phyloP scores from a whole-genome alignment of 768 basidiomycete genomes.

The Russula emetica region DNA sequence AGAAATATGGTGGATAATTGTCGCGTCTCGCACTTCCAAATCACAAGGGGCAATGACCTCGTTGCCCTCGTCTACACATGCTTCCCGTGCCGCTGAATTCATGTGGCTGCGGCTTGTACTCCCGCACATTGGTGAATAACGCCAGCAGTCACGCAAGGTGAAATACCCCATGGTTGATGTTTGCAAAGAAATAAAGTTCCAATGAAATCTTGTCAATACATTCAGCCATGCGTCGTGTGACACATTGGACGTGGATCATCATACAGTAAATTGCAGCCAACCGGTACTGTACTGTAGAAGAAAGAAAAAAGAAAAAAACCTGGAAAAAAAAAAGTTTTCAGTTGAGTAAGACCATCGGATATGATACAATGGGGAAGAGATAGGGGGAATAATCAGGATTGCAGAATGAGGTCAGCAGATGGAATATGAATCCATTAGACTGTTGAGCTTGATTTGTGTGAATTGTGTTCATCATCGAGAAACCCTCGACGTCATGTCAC shows the following conservation, averaged over 20 bases:
- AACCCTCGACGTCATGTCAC: too few relatives aligned
- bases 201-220: too few relatives aligned
- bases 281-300: too few relatives aligned
- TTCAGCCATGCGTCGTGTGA: too few relatives aligned
- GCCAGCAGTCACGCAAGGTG: background rate
- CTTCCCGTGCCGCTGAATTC: background rate
- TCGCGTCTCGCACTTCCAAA: background rate
- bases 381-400: slow-evolving; percentile 38
- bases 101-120: too few relatives aligned
- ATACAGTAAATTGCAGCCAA: too few relatives aligned
- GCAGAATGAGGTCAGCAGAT: slow-evolving; percentile 43
- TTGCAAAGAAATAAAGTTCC: background rate
- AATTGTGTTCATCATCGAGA: slow-evolving; percentile 38
- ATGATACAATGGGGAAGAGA: background rate
- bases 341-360: background rate
- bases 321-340: background rate
- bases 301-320: background rate
- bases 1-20: too few relatives aligned
- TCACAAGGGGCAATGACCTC: background rate
- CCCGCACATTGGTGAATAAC: too few relatives aligned
- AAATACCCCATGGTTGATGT: background rate
- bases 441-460: slow-evolving; percentile 48
- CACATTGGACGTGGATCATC: too few relatives aligned
- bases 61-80: background rate
- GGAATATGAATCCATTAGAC: slow-evolving; percentile 41